Conservation (phyloP, 139 green algal genomes). For the Chlamydomonas incerta region DNA sequence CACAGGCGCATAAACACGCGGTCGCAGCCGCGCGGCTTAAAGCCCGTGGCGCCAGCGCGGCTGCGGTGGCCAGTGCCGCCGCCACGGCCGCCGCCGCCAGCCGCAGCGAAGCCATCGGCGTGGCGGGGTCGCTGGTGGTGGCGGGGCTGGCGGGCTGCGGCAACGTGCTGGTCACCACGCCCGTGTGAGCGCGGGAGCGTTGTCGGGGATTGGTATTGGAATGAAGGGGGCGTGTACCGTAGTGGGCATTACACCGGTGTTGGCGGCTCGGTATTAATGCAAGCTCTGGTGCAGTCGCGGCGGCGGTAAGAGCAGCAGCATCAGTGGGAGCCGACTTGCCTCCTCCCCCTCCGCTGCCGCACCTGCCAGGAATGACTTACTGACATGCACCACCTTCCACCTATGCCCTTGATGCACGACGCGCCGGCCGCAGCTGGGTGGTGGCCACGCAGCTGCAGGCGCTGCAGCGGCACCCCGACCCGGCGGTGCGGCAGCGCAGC, state of each 20-base stretch:
- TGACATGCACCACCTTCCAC: too few relatives aligned
- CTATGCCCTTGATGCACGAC: too few relatives aligned
- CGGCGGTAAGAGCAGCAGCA: too few relatives aligned
- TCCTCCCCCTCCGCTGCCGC: slow-evolving; percentile 91
- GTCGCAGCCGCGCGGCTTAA: not conserved
- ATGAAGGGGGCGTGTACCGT: too few relatives aligned
- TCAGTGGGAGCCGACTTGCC: too few relatives aligned
- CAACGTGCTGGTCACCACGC: slow-evolving; percentile 94
- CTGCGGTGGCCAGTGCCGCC: not conserved
- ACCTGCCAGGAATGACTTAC: too few relatives aligned
- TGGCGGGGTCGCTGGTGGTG: slow-evolving; percentile 79
- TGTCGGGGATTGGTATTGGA: slow-evolving; percentile 77
- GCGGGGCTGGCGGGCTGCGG: slow-evolving; percentile 78
- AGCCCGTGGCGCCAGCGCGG: not conserved
- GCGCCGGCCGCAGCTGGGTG: slow-evolving; percentile 59
- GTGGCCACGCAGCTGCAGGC: slow-evolving; percentile 91
- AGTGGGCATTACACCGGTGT: too few relatives aligned
- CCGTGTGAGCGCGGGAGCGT: slow-evolving; percentile 82
- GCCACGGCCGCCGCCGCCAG: not conserved
- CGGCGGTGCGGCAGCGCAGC: not conserved
- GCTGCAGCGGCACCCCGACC: slow-evolving; percentile 42
- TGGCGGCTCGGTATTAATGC: too few relatives aligned
- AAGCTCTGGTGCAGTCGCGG: too few relatives aligned
- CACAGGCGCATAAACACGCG: not conserved
- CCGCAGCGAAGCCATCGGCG: slow-evolving; percentile 64